phyloP scores from a whole-genome alignment of 805 yeast genomes.

The Wickerhamiella sergipiensis region DNA sequence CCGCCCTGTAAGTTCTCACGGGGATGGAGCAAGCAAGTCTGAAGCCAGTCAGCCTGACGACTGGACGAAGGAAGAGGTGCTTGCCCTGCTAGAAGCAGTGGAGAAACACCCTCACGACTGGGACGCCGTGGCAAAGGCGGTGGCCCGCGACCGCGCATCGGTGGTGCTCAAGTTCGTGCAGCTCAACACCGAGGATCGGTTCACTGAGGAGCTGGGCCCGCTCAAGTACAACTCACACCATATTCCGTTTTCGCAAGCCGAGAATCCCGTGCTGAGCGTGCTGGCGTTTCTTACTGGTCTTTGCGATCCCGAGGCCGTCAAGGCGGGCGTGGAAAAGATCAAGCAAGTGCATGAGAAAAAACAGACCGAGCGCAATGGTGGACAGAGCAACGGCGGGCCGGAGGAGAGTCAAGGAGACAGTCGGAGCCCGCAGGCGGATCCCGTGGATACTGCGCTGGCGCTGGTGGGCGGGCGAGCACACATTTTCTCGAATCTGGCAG shows the following conservation, averaged over 20 bases:
- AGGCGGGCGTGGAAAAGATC: constrained; percentile 48
- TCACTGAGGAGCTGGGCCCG: constrained; percentile 50
- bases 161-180: constrained; percentile 69
- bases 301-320: constrained; percentile 76
- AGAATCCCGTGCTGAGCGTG: constrained; percentile 91
- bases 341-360: constrained; percentile 27
- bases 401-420: background rate
- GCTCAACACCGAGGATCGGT: constrained; percentile 62
- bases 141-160: constrained; percentile 52
- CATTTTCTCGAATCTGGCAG: constrained; percentile 17
- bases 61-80: constrained; percentile 60
- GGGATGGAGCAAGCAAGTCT: too few relatives aligned
- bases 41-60: constrained; percentile 25
- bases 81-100: constrained; percentile 47
- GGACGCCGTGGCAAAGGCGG: constrained; percentile 56
- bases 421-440: constrained; percentile 4
- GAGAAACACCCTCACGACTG: constrained; percentile 59
- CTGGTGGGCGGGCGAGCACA: constrained; percentile 34
- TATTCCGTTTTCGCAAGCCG: constrained; percentile 71
- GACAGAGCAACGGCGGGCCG: background rate
- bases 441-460: constrained; percentile 48
- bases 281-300: constrained; percentile 73
- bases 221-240: constrained; percentile 63
- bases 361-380: too few relatives aligned
- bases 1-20: constrained; percentile 18